Evolutionary conservation across 2,329 filamentous ascomycete species (phyloP).

Genomic region (Fusarium napiforme): DNA sequence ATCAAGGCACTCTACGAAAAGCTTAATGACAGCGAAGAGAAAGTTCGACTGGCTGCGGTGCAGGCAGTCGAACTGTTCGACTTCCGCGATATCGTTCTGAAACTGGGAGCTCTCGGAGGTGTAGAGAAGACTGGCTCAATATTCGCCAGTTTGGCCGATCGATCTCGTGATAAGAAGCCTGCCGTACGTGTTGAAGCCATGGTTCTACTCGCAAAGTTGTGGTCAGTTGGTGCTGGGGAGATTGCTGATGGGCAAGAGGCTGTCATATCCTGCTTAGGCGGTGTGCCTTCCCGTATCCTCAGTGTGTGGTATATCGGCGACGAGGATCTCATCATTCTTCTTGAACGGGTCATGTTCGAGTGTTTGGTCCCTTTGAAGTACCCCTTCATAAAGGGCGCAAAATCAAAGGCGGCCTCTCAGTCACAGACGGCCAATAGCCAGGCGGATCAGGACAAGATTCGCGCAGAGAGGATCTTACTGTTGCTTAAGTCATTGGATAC

Average conservation of each 20-base stretch:
- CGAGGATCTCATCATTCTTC: constrained; percentile 81
- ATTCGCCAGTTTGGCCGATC: constrained; percentile 83
- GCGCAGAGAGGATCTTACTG: constrained; percentile 85
- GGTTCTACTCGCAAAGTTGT: constrained; percentile 83
- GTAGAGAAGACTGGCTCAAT: constrained; percentile 81
- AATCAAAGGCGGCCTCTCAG: constrained; percentile 69
- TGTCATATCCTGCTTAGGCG: constrained; percentile 78
- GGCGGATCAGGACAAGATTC: constrained; percentile 77
- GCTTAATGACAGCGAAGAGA: constrained; percentile 89
- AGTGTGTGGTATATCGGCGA: constrained; percentile 93
- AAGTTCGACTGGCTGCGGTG: constrained; percentile 89
- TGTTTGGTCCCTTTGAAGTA: constrained; percentile 90
- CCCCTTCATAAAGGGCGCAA: constrained; percentile 70
- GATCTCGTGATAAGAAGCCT: constrained; percentile 86
- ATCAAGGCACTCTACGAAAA: constrained; percentile 81
- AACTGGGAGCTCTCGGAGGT: constrained; percentile 80
- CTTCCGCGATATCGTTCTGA: constrained; percentile 82
- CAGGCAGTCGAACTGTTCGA: constrained; percentile 83
- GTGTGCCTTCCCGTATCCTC: constrained; percentile 86
- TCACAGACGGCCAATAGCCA: constrained; percentile 62
- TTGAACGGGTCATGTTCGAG: constrained; percentile 88
- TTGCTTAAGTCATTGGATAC: constrained; percentile 82
- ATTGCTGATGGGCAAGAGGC: constrained; percentile 84
- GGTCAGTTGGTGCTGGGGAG: constrained; percentile 92
- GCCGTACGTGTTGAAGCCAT: constrained; percentile 88